Conservation (phyloP, 345 rosid genomes). For the Citrus hindsii region DNA sequence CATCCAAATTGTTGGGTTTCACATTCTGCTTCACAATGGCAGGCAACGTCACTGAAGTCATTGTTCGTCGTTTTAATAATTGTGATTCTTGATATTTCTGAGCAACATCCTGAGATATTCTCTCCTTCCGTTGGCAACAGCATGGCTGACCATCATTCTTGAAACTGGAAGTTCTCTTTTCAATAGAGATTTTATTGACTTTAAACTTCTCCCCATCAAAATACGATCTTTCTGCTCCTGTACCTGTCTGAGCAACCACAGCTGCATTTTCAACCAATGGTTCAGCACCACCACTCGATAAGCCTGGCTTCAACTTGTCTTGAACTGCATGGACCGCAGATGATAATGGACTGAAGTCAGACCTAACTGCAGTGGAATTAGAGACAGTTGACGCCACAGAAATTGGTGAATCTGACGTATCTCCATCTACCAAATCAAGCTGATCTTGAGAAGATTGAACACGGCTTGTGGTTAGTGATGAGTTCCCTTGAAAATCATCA, state of each 20-base stretch:
- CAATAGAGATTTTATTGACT: conserved; percentile 27
- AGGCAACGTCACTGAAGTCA: conserved; percentile 36
- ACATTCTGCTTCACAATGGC: conserved; percentile 27
- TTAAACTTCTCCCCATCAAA: conserved; percentile 33
- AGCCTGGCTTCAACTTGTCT: conserved; percentile 36
- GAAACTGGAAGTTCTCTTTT: conserved; percentile 39
- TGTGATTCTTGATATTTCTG: conserved; percentile 55
- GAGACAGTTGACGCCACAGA: conserved; percentile 75
- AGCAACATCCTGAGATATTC: conserved; percentile 39
- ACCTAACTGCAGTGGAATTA: conserved; percentile 46
- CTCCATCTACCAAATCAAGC: conserved; percentile 59
- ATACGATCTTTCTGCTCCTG: conserved; percentile 23
- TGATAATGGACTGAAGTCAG: conserved; percentile 36
- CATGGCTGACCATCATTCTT: conserved; percentile 63
- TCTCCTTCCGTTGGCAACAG: conserved; percentile 91
- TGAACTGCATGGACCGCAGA: conserved; percentile 26
- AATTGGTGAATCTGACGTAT: conserved; percentile 82
- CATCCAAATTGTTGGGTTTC: conserved; percentile 30
- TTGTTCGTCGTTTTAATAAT: conserved; percentile 51
- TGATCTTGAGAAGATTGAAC: conserved; percentile 79
- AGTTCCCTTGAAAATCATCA: conserved; percentile 89
- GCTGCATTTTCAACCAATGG: conserved; percentile 33
- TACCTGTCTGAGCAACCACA: conserved; percentile 29
- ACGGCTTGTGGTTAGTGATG: conserved; percentile 77
- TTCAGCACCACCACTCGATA: conserved; percentile 27